These are phyloP conservation scores for Mycena galopus DNA, from an alignment of 768 basidiomycete species.

Conservation along the genomic window DNA sequence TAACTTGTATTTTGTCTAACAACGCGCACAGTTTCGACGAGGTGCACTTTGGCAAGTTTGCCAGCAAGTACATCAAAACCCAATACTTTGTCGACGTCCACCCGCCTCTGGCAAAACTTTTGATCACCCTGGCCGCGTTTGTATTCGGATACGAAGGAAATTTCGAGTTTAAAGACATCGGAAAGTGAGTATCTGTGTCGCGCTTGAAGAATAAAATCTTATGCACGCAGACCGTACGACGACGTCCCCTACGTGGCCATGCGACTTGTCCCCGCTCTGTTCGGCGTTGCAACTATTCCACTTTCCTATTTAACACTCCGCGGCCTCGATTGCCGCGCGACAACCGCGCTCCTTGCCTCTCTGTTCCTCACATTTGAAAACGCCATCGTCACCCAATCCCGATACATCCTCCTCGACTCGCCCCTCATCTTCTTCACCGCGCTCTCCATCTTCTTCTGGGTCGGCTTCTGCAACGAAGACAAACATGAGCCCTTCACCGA, in stretches of 20 bases:
- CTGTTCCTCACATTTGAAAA: slow-evolving; percentile 98
- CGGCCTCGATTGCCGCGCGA: slow-evolving; percentile 90
- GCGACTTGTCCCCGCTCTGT: slow-evolving; percentile 92
- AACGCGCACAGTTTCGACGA: slow-evolving; percentile 85
- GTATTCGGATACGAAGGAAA: slow-evolving; percentile 90
- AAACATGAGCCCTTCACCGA: slow-evolving; percentile 85
- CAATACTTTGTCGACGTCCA: slow-evolving; percentile 96
- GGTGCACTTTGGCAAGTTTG: slow-evolving; percentile 98
- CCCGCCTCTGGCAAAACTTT: slow-evolving; percentile 94
- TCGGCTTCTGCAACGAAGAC: slow-evolving; percentile 93
- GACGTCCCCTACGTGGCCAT: slow-evolving; percentile 95
- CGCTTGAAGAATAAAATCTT: neutral
- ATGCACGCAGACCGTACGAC: slow-evolving; percentile 74
- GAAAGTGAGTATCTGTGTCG: slow-evolving; percentile 72
- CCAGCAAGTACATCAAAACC: slow-evolving; percentile 92
- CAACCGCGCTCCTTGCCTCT: slow-evolving; percentile 91
- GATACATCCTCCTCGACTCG: slow-evolving; percentile 97
- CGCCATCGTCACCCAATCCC: slow-evolving; percentile 93
- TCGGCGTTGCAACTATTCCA: slow-evolving; percentile 92
- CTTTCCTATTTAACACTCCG: slow-evolving; percentile 95
- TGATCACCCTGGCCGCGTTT: slow-evolving; percentile 93
- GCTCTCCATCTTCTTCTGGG: slow-evolving; percentile 88
- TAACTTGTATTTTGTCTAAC: slow-evolving; percentile 16
- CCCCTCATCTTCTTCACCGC: slow-evolving; percentile 99
- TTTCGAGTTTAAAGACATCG: slow-evolving; percentile 98